Evolutionary conservation across 768 basidiomycete genomes (phyloP), one percentile per base, ranked within the genome.

Genomic region (Suillus spraguei): DNA sequence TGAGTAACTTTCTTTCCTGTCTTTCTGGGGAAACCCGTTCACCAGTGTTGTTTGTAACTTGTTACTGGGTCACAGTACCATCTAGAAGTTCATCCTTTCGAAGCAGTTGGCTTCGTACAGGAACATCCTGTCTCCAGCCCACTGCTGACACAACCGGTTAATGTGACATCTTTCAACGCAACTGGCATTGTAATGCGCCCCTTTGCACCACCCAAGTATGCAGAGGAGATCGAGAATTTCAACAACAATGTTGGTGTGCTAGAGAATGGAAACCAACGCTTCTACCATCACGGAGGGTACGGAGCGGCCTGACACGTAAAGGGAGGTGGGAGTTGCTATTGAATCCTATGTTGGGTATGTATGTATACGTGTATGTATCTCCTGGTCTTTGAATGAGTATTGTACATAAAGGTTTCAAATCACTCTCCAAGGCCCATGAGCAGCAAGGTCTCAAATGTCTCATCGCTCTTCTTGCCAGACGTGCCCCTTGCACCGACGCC

Each of bases 371-470:
- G n/a, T 46, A 49, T 39, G 22, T 39, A 17, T 38, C 11, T 22
- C 35, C 35, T 55, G 35, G 22, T 38, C 36, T 50, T n/a, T 22
- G 41, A 60, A 17, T 28, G 22, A 36, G 38, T 36, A 2, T n/a
- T 9, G 32, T 16, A 39, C n/a, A 17, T 39, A 10, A 60, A 13
- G 17, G 2, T 36, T 11, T 33, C 13, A 58, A 36, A 49, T 46
- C 53, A 49, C 55, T 46, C 17, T 22, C 65, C 72, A 64, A 81
- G 65, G 2, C 58, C 60, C 80, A 81, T 80, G 59, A 83, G 68
- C 38, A 93, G 73, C 28, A 92, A 68, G n/a, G 78, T 81, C 71
- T 94, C 90, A 63, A 92, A 92, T 8, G 84, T 85, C 59, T 90
- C 88, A 65, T 93, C 89, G 16, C 78, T 76, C 69, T 89, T 90